A percentile compares a stretch with the other conserved stretches of the same genome.
phyloP scores from a whole-genome alignment of 1,284 basidiomycete genomes.

The Phylloboletellus chloephorus region DNA sequence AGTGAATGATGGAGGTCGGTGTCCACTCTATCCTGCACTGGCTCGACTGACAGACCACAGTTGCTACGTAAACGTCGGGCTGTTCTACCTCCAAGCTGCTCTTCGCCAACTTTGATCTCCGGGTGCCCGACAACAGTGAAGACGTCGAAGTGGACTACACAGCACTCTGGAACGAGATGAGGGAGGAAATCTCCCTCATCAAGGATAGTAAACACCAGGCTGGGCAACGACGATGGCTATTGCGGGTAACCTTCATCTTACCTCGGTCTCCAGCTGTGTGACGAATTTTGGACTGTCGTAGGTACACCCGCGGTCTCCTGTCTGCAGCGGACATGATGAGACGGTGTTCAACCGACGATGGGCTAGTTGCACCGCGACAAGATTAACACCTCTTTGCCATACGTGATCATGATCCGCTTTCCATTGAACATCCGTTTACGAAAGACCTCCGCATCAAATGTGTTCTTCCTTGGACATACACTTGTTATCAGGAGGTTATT shows the following conservation, averaged over 20 bases:
- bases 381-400: too few relatives aligned
- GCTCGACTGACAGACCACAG: conserved; percentile 31
- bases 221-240: conserved; percentile 75
- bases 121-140: conserved; percentile 63
- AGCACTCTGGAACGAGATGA: conserved; percentile 60
- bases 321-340: conserved; percentile 21
- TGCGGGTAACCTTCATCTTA: too few relatives aligned
- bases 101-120: conserved; percentile 71
- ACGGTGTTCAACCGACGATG: conserved; percentile 55
- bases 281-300: too few relatives aligned
- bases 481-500: too few relatives aligned
- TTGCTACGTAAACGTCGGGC: conserved; percentile 70
- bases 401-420: too few relatives aligned
- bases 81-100: conserved; percentile 76
- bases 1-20: too few relatives aligned
- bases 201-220: conserved; percentile 50
- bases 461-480: too few relatives aligned
- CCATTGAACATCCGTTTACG: too few relatives aligned
- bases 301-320: too few relatives aligned
- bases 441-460: too few relatives aligned
- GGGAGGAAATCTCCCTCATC: conserved; percentile 60
- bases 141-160: conserved; percentile 49
- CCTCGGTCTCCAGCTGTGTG: too few relatives aligned
- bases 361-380: conserved; percentile 45
- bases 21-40: too few relatives aligned